Evolutionary conservation across 768 basidiomycete genomes (phyloP).

Genomic region (Leccinum fibrillosum): DNA sequence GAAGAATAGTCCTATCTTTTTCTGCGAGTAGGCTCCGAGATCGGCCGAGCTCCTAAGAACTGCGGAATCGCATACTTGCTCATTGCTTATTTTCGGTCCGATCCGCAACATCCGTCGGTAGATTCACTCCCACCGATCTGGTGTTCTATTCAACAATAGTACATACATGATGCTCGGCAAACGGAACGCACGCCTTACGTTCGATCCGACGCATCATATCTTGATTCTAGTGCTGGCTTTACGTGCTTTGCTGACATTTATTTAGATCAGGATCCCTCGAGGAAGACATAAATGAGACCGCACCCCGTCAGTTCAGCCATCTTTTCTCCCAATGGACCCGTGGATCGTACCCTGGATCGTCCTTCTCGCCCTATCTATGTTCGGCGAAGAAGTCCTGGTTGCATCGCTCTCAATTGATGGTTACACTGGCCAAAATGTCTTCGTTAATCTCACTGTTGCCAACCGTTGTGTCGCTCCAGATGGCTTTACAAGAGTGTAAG

Average conservation of each 20-base stretch:
- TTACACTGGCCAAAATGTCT: neutral
- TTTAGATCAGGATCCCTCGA: neutral
- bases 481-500: slow-evolving; percentile 13
- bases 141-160: neutral
- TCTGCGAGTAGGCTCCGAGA: neutral
- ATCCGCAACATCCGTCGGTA: neutral
- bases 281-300: neutral
- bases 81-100: neutral
- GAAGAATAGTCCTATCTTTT: neutral
- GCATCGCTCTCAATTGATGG: neutral
- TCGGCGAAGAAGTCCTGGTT: neutral
- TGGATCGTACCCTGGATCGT: neutral
- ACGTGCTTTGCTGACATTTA: neutral
- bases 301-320: neutral
- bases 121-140: neutral
- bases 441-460: neutral
- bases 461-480: slow-evolving; percentile 12
- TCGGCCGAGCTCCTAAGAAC: neutral
- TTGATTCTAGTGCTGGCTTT: neutral
- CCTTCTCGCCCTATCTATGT: neutral
- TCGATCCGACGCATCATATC: neutral
- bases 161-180: neutral
- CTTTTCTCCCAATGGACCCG: neutral
- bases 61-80: neutral
- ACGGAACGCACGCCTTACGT: neutral